Evolutionary conservation across 176 grass and related monocot species (phyloP).

Genomic region (Ananas comosus): DNA sequence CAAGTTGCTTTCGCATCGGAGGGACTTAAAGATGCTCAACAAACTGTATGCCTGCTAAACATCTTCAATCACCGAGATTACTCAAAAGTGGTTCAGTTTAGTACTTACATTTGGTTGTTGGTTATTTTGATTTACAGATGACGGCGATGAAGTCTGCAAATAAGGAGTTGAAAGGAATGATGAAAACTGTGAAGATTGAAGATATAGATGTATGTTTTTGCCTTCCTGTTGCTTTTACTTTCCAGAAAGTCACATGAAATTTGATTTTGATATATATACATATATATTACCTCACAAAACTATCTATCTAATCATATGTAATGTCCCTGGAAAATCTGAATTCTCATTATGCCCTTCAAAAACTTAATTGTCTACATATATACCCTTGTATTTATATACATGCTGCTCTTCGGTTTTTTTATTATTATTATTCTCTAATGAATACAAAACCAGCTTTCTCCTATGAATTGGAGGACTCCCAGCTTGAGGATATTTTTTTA

Average conservation of each 20-base stretch:
- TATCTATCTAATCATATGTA: too few species aligned
- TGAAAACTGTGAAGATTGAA: conserved; percentile 88
- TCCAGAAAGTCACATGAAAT: neutral
- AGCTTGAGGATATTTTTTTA: too few species aligned
- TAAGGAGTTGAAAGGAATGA: conserved; percentile 93
- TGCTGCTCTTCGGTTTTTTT: neutral
- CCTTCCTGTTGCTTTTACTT: neutral
- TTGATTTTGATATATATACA: too few species aligned
- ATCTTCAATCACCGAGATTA: too few species aligned
- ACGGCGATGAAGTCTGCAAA: conserved; percentile 82
- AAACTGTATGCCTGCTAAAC: conserved; percentile 42
- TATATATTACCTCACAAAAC: too few species aligned
- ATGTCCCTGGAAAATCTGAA: too few species aligned
- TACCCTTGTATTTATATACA: neutral
- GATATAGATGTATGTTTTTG: conserved; percentile 73
- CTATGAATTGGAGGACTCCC: neutral
- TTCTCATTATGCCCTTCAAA: too few species aligned
- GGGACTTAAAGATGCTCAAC: conserved; percentile 87
- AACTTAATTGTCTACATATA: too few species aligned
- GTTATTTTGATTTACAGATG: conserved; percentile 39
- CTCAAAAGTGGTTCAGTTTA: too few species aligned
- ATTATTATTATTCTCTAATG: neutral
- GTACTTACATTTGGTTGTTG: neutral
- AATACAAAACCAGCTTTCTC: neutral
- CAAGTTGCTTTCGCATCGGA: conserved; percentile 86